Evolutionary conservation across 441 rosid species (phyloP).

Genomic region (Corymbia citriodora): DNA sequence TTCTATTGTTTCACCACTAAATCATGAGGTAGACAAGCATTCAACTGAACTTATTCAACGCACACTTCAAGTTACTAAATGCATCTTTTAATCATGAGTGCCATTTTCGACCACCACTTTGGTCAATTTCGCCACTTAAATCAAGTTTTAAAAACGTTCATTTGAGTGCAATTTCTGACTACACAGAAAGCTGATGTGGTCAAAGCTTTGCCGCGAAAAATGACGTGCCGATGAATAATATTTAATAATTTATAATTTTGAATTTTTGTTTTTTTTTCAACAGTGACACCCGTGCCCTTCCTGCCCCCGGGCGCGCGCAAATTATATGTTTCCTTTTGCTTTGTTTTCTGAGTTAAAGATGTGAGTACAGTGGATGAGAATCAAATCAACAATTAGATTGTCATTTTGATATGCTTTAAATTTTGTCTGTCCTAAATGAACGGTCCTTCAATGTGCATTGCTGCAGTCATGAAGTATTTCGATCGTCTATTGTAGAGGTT

Average conservation of each 20-base stretch:
- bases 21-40: neutral
- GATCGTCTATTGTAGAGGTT: neutral
- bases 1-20: neutral
- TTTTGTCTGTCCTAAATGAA: neutral
- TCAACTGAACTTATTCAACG: neutral
- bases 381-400: neutral
- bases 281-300: too few relatives aligned
- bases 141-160: too few relatives aligned
- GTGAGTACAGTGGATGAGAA: neutral
- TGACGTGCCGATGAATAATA: too few relatives aligned
- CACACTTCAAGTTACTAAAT: neutral
- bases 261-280: too few relatives aligned
- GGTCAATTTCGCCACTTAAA: too few relatives aligned
- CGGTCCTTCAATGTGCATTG: neutral
- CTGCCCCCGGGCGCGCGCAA: too few relatives aligned
- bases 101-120: too few relatives aligned
- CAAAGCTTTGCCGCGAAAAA: too few relatives aligned
- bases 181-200: too few relatives aligned
- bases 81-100: too few relatives aligned
- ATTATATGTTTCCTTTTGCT: neutral
- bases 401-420: neutral
- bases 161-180: too few relatives aligned
- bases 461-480: neutral
- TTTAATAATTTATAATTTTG: too few relatives aligned
- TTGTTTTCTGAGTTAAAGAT: neutral